A percentile compares a stretch with the other conserved stretches of the same genome.
These are phyloP conservation scores for Russula sp. DNA, from an alignment of 768 basidiomycete genomes.

Conservation along the genomic window DNA sequence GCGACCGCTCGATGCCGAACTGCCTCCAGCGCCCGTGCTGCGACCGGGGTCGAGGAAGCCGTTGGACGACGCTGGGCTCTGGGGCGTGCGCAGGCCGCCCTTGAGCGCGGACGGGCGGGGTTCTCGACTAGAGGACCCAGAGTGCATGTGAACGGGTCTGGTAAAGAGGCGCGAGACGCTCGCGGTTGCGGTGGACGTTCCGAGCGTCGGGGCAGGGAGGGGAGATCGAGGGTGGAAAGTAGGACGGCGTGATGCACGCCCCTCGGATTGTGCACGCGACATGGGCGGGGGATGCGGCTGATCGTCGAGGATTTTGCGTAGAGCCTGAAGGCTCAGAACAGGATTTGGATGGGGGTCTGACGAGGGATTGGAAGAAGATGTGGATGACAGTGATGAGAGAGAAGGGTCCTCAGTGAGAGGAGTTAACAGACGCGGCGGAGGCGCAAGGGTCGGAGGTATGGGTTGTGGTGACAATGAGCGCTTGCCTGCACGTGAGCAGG, in stretches of 20 bases:
- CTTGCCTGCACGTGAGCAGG: conserved; percentile 24
- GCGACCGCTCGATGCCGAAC: conserved; percentile 41
- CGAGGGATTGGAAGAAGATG: conserved; percentile 45
- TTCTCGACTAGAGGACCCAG: conserved; percentile 57
- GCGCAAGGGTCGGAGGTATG: conserved; percentile 26
- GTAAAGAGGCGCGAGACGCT: conserved; percentile 74
- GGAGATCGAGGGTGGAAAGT: conserved; percentile 43
- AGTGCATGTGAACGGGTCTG: conserved; percentile 50
- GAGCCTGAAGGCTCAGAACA: conserved; percentile 56
- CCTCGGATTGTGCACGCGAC: conserved; percentile 27
- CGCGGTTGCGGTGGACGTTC: conserved; percentile 72
- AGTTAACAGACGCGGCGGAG: conserved; percentile 41
- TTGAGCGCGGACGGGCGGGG: conserved; percentile 49
- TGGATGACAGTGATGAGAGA: conserved; percentile 25
- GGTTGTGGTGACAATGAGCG: conserved; percentile 14
- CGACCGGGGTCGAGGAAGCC: conserved; percentile 21
- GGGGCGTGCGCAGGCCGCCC: conserved; percentile 25
- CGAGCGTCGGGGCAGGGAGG: conserved; percentile 42
- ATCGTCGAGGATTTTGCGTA: conserved; percentile 65
- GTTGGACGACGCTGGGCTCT: conserved; percentile 32
- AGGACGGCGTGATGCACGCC: conserved; percentile 35
- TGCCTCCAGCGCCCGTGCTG: conserved; percentile 30
- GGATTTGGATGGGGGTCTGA: conserved; percentile 51
- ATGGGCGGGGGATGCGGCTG: conserved; percentile 34
- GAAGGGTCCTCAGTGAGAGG: conserved; percentile 54